phyloP scores from a whole-genome alignment of 257 asterid genomes.

The Nicotiana otophora region DNA sequence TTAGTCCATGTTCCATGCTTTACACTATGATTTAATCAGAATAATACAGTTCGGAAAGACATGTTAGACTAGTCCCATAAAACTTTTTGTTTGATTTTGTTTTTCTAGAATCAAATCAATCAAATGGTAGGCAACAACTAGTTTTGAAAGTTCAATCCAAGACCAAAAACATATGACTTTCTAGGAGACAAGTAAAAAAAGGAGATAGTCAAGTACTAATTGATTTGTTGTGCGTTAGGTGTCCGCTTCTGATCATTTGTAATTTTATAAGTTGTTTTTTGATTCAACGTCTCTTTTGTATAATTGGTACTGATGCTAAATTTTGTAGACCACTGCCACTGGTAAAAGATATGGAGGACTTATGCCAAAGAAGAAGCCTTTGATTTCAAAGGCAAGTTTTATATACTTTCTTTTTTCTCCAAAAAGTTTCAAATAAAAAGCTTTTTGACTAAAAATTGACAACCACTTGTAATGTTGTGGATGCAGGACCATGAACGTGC shows the following conservation, averaged over 20 bases:
- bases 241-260: background rate
- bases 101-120: background rate
- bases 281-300: background rate
- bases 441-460: background rate
- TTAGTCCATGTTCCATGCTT: background rate
- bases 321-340: conserved; percentile 30
- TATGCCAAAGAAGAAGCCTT: conserved; percentile 72
- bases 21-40: background rate
- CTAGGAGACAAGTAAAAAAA: background rate
- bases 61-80: background rate
- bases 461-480: background rate
- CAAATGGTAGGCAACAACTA: background rate
- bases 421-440: background rate
- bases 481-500: conserved; percentile 72
- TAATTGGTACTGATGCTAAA: background rate
- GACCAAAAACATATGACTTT: too few relatives aligned
- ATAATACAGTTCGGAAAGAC: background rate
- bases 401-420: background rate
- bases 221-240: background rate
- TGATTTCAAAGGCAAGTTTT: conserved; percentile 63
- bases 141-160: background rate
- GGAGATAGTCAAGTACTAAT: background rate
- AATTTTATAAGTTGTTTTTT: background rate
- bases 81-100: background rate
- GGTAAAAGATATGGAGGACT: conserved; percentile 68